A percentile compares a stretch with the other conserved stretches of the same genome.
These are phyloP conservation scores for Cercospora zeina DNA, from an alignment of 2,329 filamentous ascomycete genomes.

Conservation along the genomic window DNA sequence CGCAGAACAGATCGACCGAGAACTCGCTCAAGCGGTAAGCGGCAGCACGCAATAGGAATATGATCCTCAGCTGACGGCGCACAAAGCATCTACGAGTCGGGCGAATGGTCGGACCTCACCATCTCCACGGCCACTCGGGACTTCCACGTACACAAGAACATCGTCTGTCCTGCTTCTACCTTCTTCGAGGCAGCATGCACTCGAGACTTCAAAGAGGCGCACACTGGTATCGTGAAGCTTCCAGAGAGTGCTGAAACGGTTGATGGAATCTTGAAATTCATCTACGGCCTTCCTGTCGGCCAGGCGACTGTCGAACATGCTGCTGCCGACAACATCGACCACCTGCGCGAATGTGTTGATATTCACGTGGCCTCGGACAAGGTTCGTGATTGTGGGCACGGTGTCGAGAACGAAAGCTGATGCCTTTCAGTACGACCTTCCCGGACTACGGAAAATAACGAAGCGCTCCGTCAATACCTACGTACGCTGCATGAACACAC, in stretches of 20 bases:
- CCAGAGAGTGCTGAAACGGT: neutral
- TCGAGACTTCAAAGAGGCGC: neutral
- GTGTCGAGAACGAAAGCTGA: neutral
- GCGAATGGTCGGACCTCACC: slow-evolving; percentile 7
- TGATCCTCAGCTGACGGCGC: neutral
- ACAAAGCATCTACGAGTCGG: neutral
- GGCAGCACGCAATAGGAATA: no score
- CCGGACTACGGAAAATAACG: neutral
- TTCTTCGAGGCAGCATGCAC: neutral
- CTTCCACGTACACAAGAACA: slow-evolving; percentile 10
- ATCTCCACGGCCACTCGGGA: neutral
- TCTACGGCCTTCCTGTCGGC: neutral
- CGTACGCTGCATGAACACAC: neutral
- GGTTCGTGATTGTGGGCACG: neutral
- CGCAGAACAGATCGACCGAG: neutral
- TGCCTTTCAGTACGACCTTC: neutral
- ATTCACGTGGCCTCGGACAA: neutral
- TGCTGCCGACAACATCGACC: neutral
- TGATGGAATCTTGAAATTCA: neutral
- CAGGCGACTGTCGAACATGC: neutral
- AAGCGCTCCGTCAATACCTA: neutral
- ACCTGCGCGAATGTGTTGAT: neutral
- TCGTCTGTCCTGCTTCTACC: neutral
- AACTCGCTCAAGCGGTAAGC: neutral
- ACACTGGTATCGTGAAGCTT: neutral